Percentiles rank a stretch among this genome's conserved stretches.
Conservation (phyloP, 805 yeast genomes). For the Blastobotrys terrestris region DNA sequence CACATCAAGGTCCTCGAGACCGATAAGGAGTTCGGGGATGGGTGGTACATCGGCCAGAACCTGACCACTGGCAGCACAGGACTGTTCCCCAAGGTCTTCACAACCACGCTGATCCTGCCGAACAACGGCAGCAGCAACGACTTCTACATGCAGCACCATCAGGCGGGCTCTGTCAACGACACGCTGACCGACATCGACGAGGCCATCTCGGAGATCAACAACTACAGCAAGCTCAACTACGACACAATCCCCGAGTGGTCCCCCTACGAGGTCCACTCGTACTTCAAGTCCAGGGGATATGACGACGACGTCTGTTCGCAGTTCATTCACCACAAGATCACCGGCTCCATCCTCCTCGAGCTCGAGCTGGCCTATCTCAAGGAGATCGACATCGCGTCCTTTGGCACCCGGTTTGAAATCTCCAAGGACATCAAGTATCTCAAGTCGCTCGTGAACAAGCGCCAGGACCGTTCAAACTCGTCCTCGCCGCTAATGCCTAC, state of each 20-base stretch:
- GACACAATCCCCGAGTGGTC: slow-evolving; percentile 51
- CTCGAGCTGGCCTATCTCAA: slow-evolving; percentile 80
- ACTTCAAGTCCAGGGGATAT: slow-evolving; percentile 67
- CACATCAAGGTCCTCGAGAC: slow-evolving; percentile 83
- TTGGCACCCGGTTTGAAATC: slow-evolving; percentile 92
- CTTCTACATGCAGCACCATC: slow-evolving; percentile 20
- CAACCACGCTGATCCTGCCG: slow-evolving; percentile 40
- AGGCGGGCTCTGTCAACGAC: slow-evolving; percentile 17
- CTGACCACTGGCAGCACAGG: slow-evolving; percentile 70
- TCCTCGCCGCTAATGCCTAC: not conserved
- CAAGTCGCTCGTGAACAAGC: slow-evolving; percentile 22
- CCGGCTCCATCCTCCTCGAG: slow-evolving; percentile 79
- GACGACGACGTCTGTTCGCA: slow-evolving; percentile 69
- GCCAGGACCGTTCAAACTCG: not conserved
- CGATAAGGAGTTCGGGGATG: slow-evolving; percentile 90
- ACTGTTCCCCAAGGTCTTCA: slow-evolving; percentile 83
- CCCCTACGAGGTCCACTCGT: slow-evolving; percentile 76
- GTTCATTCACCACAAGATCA: slow-evolving; percentile 81
- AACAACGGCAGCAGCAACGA: slow-evolving; percentile 4
- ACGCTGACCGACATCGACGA: slow-evolving; percentile 35
- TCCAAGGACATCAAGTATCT: slow-evolving; percentile 76
- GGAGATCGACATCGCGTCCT: slow-evolving; percentile 85
- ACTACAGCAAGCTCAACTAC: slow-evolving; percentile 12
- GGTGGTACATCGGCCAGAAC: slow-evolving; percentile 89
- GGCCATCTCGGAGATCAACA: slow-evolving; percentile 31